phyloP scores from a whole-genome alignment of 2,329 filamentous ascomycete genomes.

The Ophiostoma ips region DNA sequence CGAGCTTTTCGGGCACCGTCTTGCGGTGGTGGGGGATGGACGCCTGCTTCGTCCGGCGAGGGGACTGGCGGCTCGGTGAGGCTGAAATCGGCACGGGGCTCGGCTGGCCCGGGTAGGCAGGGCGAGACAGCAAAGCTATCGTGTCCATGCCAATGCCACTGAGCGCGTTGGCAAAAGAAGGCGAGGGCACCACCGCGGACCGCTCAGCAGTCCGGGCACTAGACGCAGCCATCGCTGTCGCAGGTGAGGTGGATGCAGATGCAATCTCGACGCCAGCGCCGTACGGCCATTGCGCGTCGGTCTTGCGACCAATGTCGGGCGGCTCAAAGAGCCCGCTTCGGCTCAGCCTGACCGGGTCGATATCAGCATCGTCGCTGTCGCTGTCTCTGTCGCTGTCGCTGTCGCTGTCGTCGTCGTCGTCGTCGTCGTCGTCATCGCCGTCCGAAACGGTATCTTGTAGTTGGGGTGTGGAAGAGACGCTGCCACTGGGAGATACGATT shows the following conservation, averaged over 20 bases:
- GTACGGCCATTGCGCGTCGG: neutral
- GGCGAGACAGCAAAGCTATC: neutral
- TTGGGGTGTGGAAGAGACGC: neutral
- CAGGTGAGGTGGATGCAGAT: constrained; percentile 5
- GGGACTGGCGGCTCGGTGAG: neutral
- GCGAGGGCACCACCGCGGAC: neutral
- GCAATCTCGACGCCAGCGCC: constrained; percentile 1
- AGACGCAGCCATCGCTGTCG: neutral
- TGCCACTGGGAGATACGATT: neutral
- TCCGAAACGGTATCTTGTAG: constrained; percentile 3
- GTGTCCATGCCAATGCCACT: no score
- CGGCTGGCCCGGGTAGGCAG: neutral
- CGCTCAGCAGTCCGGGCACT: neutral
- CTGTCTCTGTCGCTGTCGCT: neutral
- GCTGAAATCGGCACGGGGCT: neutral
- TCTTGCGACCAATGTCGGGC: no score
- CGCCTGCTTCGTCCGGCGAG: neutral
- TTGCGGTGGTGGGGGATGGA: neutral
- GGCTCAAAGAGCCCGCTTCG: no score
- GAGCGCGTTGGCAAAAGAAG: neutral
- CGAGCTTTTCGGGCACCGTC: constrained; percentile 7
- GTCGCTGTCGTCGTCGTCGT: neutral
- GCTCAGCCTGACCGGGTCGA: no score
- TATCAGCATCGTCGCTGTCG: neutral
- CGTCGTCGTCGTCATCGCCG: neutral